Evolutionary conservation across 2,329 filamentous ascomycete genomes (phyloP), one percentile per base, ranked within the genome.

Genomic region (Calonectria pseudoreteaudii): DNA sequence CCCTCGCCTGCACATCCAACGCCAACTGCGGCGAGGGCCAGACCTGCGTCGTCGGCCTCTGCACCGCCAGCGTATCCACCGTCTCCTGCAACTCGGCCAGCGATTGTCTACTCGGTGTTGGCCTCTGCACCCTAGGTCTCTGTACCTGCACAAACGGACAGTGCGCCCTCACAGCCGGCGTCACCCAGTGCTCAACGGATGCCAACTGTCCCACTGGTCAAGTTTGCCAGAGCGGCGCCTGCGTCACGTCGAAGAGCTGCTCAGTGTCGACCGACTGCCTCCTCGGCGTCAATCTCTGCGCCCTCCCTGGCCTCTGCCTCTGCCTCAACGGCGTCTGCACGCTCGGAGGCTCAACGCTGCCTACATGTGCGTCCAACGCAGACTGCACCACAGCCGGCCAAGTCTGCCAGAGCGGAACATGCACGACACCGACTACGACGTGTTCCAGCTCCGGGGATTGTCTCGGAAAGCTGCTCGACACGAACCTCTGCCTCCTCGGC

Each of bases 251-350:
- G 5, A 66, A 53, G 26, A 23, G 14, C 9, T 78, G 76, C 38
- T 30, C 26, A 5, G 34, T 20, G 11, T 28, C 53, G 0, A 26
- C 8, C 31, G 68, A 74, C 13, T 77, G 76, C n/a, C 26, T 75
- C 2, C 16, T 56, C 10, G 69, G 68, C 28, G 18, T 73, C 16
- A 66, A 75, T 23, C 23, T 77, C 7, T 77, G 76, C 28, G 30
- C 68, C 13, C 62, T 77, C 10, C 69, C 73, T 0, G 70, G 69
- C 10, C 16, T 70, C 14, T 78, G 76, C 20, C 18, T 66, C n/a
- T 78, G 76, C 36, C 11, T 76, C 64, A 73, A 75, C 41, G 75
- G 75, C 3, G 50, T 72, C 26, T 77, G 76, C 28, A 47, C 47
- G 7, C 71, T 77, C 1, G 68, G 72, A 20, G 47, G 65, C 49